A percentile compares a stretch with the other conserved stretches of the same genome.
Evolutionary conservation across 2,329 filamentous ascomycete species (phyloP).

Genomic region (Curvularia eragrostidis): DNA sequence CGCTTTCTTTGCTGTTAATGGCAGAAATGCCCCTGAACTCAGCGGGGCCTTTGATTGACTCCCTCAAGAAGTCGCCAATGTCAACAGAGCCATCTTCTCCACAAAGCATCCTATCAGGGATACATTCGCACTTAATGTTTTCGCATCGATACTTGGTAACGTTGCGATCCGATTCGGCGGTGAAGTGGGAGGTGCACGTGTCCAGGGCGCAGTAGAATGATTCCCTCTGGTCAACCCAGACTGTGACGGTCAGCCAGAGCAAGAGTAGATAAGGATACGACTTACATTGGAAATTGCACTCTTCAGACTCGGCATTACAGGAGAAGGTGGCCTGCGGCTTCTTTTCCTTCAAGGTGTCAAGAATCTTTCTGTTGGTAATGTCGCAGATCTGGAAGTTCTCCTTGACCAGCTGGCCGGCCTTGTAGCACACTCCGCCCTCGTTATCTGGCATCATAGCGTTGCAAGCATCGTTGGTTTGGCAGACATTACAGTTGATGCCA

Average conservation of each 20-base stretch:
- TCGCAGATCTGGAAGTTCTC: constrained; percentile 98
- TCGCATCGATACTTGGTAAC: constrained; percentile 85
- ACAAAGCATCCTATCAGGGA: constrained; percentile 91
- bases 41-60: constrained; percentile 86
- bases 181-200: constrained; percentile 75
- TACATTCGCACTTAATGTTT: constrained; percentile 83
- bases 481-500: constrained; percentile 97
- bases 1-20: constrained; percentile 65
- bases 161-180: constrained; percentile 74
- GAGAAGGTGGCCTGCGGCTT: constrained; percentile 94
- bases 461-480: constrained; percentile 81
- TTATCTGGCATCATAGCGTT: constrained; percentile 84
- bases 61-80: constrained; percentile 83
- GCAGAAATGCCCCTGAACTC: constrained; percentile 74
- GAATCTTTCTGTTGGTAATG: constrained; percentile 94
- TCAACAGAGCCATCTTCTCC: constrained; percentile 91
- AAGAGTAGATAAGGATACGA: constrained; percentile 2
- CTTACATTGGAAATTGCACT: constrained; percentile 95
- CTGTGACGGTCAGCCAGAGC: constrained; percentile 55
- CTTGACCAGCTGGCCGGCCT: constrained; percentile 86
- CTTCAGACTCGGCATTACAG: constrained; percentile 74
- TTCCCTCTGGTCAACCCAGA: constrained; percentile 93
- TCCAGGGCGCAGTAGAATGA: constrained; percentile 95
- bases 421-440: constrained; percentile 88
- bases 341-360: constrained; percentile 81